Conservation (phyloP, 495 filamentous ascomycete species). For the Talaromyces liani region DNA sequence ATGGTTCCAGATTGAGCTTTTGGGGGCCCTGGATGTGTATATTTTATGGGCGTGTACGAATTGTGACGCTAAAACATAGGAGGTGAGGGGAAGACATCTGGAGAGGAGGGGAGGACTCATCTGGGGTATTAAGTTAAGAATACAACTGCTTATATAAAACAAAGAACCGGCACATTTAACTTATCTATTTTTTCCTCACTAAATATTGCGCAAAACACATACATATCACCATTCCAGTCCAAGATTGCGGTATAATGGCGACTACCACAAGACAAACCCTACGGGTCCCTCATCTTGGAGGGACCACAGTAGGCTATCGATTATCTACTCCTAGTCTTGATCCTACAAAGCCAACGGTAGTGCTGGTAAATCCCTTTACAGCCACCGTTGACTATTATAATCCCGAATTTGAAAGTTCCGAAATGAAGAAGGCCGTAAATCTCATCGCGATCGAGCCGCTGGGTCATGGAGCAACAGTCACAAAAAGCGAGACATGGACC, state of each 20-base stretch:
- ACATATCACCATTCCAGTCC: neutral
- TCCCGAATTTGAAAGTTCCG: slow-evolving; percentile 19
- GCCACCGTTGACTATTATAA: slow-evolving; percentile 24
- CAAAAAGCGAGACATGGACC: slow-evolving; percentile 33
- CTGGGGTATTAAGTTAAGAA: too few relatives aligned
- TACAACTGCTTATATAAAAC: too few relatives aligned
- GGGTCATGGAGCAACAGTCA: slow-evolving; percentile 43
- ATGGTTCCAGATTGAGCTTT: neutral
- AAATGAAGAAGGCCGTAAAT: slow-evolving; percentile 29
- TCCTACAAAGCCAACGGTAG: slow-evolving; percentile 27
- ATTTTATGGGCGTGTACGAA: too few relatives aligned
- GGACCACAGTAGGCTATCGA: slow-evolving; percentile 25
- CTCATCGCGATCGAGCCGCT: slow-evolving; percentile 43
- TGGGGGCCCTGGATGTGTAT: neutral
- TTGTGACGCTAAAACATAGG: too few relatives aligned
- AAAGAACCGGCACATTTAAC: too few relatives aligned
- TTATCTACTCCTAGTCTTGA: slow-evolving; percentile 24
- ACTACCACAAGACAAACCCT: slow-evolving; percentile 13
- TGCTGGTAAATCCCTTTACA: slow-evolving; percentile 32
- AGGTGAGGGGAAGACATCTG: too few relatives aligned
- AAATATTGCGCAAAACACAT: too few relatives aligned
- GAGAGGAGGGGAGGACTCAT: too few relatives aligned
- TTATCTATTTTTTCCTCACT: too few relatives aligned
- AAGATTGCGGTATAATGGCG: neutral
- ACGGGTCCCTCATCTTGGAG: slow-evolving; percentile 29